Base-by-base conservation (phyloP, 2,329 filamentous ascomycete species). In the Tolypocladium nubicola region DNA sequence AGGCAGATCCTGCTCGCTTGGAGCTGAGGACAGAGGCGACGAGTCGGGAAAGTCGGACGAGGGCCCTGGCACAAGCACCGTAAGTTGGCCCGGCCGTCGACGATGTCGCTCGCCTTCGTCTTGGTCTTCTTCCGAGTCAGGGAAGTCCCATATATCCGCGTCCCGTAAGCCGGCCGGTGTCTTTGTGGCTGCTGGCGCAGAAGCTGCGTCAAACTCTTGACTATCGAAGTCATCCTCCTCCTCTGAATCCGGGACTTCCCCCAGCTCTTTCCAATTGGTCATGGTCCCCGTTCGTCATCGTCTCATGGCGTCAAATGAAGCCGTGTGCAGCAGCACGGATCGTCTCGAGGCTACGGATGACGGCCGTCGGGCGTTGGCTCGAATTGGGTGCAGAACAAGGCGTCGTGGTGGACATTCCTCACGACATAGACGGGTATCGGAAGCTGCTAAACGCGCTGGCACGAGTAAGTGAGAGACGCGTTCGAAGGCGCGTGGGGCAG, bases 161-260 rank as follows among this genome's bases (percentile, higher is more conserved):
- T 59, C 52, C 6, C 19, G 19, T 19, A 30, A 23, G 41, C 8
- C 10, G 11, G 56, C 2, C 43, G 43, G 26, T 30, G 19, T 23
- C 7, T 56, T 33, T 9, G 19, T 2, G 8, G 33, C 35, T n/a
- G 21, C 21, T 23, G 41, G 38, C n/a, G 30, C n/a, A 21, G 54
- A 45, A 37, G 33, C 16, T n/a, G 43, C 43, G 33, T 47, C 53
- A 26, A 14, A n/a, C 54, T 68, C 63, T 58, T 73, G 67, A 58
- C 67, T 72, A 58, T 77, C 75, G 60, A 74, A 75, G 56, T 65
- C 73, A 61, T 69, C 71, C 53, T 79, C 76, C 58, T 78, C 77
- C 63, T 79, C 77, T 60, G 77, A 79, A 66, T 79, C 77, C 58
- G 77, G 77, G 62, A 79, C 72, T 65, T 77, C 76, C 64, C 77